Evolutionary conservation across 257 asterid genomes (phyloP).

Genomic region (Solanum chaucha): DNA sequence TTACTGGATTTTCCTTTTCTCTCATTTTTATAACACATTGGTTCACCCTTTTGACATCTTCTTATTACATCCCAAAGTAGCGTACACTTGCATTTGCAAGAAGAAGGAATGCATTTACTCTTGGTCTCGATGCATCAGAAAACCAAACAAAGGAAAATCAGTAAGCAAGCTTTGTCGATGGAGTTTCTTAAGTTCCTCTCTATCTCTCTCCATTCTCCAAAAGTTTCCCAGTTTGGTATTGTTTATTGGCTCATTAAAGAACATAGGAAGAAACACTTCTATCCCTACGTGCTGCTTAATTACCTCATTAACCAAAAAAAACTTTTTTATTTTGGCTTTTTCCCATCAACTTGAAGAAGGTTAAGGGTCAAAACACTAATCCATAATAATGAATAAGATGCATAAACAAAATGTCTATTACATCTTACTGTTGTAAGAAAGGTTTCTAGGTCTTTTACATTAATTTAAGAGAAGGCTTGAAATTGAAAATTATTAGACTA

Average conservation of each 20-base stretch:
- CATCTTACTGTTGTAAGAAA: not conserved
- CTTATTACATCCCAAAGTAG: not conserved
- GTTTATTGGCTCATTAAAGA: not conserved
- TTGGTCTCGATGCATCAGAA: not conserved
- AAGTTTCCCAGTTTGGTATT: not conserved
- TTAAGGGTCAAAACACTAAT: not conserved
- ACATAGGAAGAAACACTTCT: not conserved
- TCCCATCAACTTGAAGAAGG: not conserved
- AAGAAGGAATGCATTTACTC: not conserved
- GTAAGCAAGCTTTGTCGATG: not conserved
- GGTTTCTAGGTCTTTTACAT: not conserved
- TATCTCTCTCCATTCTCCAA: not conserved
- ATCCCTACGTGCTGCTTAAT: not conserved
- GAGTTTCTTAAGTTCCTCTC: not conserved
- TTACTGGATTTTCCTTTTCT: not conserved
- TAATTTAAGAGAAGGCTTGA: not conserved
- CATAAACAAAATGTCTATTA: not conserved
- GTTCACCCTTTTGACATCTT: not conserved
- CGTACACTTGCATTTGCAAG: not conserved
- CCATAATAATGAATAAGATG: not conserved
- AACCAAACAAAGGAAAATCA: not conserved
- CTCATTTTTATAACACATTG: not conserved
- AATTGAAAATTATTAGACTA: not conserved
- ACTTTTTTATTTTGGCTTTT: not conserved
- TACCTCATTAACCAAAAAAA: not conserved